A percentile compares a stretch with the other conserved stretches of the same genome.
Evolutionary conservation across 2,329 filamentous ascomycete genomes (phyloP).

Genomic region (Arthrobotrys pseudoclavata): DNA sequence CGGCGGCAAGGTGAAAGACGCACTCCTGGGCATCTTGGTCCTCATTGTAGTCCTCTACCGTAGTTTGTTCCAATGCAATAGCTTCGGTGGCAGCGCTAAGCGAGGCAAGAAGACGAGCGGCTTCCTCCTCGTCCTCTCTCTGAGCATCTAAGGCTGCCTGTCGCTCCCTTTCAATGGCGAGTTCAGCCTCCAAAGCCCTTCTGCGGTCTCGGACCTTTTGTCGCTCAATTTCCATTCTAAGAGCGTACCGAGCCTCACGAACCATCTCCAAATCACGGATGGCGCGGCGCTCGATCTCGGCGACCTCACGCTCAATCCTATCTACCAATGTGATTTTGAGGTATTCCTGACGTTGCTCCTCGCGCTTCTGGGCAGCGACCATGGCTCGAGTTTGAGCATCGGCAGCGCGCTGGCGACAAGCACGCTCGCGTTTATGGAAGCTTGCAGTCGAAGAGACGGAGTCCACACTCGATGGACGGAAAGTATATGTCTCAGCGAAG

Average conservation of each 20-base stretch:
- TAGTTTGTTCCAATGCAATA: slow-evolving; percentile 18
- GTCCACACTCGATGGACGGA: slow-evolving; percentile 53
- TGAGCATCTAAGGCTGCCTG: slow-evolving; percentile 55
- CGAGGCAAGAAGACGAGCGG: slow-evolving; percentile 47
- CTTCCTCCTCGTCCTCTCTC: slow-evolving; percentile 53
- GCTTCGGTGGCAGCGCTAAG: slow-evolving; percentile 51
- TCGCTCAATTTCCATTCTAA: slow-evolving; percentile 56
- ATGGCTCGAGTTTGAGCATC: slow-evolving; percentile 46
- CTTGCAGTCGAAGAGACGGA: slow-evolving; percentile 42
- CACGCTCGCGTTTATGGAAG: slow-evolving; percentile 40
- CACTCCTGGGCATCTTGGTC: slow-evolving; percentile 43
- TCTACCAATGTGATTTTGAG: slow-evolving; percentile 55
- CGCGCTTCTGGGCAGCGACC: slow-evolving; percentile 49
- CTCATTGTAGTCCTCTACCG: neutral
- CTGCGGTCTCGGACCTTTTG: slow-evolving; percentile 56
- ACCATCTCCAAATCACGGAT: slow-evolving; percentile 59
- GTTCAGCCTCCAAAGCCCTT: slow-evolving; percentile 48
- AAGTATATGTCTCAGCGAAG: slow-evolving; percentile 19
- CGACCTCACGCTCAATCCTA: slow-evolving; percentile 55
- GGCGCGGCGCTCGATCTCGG: slow-evolving; percentile 57
- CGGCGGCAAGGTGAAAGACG: slow-evolving; percentile 48
- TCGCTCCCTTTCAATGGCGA: slow-evolving; percentile 52
- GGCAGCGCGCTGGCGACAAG: slow-evolving; percentile 32
- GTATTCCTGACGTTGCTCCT: slow-evolving; percentile 50
- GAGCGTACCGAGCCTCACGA: slow-evolving; percentile 51